phyloP scores from a whole-genome alignment of 2,329 filamentous ascomycete species.

The Penicillium verrucosum region DNA sequence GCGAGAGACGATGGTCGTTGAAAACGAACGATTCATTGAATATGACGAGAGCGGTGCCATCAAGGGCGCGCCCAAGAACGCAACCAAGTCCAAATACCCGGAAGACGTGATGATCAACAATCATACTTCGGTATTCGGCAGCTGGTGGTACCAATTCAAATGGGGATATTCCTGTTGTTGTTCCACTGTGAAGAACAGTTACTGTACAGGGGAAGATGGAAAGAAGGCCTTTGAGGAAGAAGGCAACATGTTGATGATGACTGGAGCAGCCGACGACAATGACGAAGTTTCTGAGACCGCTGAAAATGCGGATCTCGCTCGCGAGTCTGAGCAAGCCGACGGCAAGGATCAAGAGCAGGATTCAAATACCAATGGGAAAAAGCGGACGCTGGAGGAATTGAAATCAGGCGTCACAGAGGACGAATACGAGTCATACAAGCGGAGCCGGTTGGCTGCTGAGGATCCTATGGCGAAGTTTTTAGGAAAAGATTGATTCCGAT shows the following conservation, averaged over 20 bases:
- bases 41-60: conserved; percentile 88
- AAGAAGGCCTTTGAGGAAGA: conserved; percentile 76
- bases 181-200: conserved; percentile 91
- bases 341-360: conserved; percentile 32
- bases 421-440: conserved; percentile 81
- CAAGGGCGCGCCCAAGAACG: conserved; percentile 77
- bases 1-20: conserved; percentile 65
- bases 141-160: conserved; percentile 92
- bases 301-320: conserved; percentile 20
- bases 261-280: conserved; percentile 24
- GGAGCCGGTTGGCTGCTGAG: conserved; percentile 67
- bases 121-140: conserved; percentile 89
- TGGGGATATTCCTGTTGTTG: conserved; percentile 98
- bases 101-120: conserved; percentile 89
- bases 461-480: conserved; percentile 86
- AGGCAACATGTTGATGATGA: conserved; percentile 57
- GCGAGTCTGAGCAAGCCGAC: conserved; percentile 28
- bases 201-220: conserved; percentile 90
- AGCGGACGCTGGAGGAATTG: conserved; percentile 76
- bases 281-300: conserved; percentile 4
- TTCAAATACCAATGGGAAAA: conserved; percentile 50
- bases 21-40: conserved; percentile 85
- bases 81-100: conserved; percentile 82
- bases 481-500: conserved; percentile 57
- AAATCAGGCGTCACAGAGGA: conserved; percentile 73